Base-by-base conservation (phyloP, 2,329 filamentous ascomycete genomes). In the Magnaporthiopsis incrustans region DNA sequence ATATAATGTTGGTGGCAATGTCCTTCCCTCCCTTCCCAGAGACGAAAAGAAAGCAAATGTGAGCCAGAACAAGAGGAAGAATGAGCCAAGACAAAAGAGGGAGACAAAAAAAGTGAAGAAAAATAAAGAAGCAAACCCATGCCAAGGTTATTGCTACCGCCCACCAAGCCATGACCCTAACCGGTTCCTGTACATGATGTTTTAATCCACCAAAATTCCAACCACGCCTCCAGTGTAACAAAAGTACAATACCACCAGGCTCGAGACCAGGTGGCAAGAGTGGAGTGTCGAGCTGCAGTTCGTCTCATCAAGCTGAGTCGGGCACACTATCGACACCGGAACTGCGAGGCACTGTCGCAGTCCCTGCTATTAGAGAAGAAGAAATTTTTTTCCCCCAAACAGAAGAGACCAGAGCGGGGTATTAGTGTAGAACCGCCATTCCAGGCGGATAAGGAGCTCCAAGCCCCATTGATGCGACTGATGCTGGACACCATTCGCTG, bases 381-480 rank as follows among this genome's bases (percentile, higher is more conserved):
- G 44, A 53, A 6, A 8, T 10, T 44, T 44, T 22, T 22, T 22
- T 53, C 18, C n/a, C 44, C 22, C 22, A 53, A 53, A 53, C 44
- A 53, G 22, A 53, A n/a, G 44, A 53, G 22, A 35, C 44, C 27
- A 22, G 25, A 33, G 60, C 44, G 56, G 30, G 26, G 60, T 62
- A 62, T 62, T 62, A 62, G 60, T 62, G 56, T 62, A 62, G 60
- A 44, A 25, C 60, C 60, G 44, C 60, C 60, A 62, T 56, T 62
- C 38, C 60, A 62, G 60, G 60, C 44, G 50, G 38, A 62, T 56
- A 25, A 62, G 50, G 44, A 56, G 44, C 22, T 30, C 30, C 50
- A 62, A n/a, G 44, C 27, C 59, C 60, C 44, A 32, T n/a, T 30
- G 22, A 25, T 62, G 60, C 60, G 60, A 44, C 22, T 62, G 25